Conservation (phyloP, 164 flowering plant species). For the Pachysandra terminalis region DNA sequence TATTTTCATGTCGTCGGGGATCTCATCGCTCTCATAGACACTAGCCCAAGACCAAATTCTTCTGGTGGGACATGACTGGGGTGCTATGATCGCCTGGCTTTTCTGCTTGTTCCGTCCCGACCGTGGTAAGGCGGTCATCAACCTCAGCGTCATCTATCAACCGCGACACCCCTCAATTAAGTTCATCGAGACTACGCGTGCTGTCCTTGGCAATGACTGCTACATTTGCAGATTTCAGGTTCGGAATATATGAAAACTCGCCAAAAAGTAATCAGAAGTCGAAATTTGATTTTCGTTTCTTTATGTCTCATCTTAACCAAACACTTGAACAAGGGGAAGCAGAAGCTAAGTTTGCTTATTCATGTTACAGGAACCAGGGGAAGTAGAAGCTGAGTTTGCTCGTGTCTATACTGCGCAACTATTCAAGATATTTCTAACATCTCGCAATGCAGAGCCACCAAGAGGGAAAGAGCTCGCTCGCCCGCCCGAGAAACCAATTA, state of each 20-base stretch:
- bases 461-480: conserved; percentile 37
- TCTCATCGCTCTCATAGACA: conserved; percentile 40
- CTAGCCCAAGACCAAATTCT: conserved; percentile 33
- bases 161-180: conserved; percentile 28
- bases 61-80: conserved; percentile 42
- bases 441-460: conserved; percentile 38
- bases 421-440: conserved; percentile 36
- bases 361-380: conserved; percentile 48
- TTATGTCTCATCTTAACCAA: not conserved
- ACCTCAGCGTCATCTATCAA: conserved; percentile 25
- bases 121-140: conserved; percentile 27
- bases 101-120: conserved; percentile 45
- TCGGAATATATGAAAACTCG: too few relatives aligned
- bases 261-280: too few relatives aligned
- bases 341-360: not conserved
- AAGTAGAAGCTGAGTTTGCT: conserved; percentile 54
- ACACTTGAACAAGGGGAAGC: too few relatives aligned
- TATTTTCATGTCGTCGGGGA: conserved; percentile 50
- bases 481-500: not conserved
- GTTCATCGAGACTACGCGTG: conserved; percentile 16
- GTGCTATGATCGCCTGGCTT: conserved; percentile 36
- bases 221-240: conserved; percentile 43
- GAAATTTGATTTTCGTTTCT: too few relatives aligned
- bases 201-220: conserved; percentile 30
- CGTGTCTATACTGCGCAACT: conserved; percentile 25